Conservation (phyloP, 805 yeast species). For the Lipomyces mesembrius region DNA sequence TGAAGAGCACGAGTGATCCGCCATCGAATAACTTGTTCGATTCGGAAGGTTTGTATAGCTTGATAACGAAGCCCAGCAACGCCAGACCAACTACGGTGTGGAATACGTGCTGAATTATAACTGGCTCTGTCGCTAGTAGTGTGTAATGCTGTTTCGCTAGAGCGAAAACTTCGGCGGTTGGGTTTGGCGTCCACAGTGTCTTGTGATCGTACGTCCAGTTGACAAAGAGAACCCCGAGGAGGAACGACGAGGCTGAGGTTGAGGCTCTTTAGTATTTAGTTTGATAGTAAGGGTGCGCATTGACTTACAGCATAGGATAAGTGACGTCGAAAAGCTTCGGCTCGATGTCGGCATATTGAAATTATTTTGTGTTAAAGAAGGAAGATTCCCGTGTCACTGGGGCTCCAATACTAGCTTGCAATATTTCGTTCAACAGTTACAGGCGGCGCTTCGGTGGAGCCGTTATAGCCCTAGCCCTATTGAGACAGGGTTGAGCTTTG, state of each 20-base stretch:
- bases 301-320: constrained; percentile 32
- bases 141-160: constrained; percentile 74
- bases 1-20: constrained; percentile 74
- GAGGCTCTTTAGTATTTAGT: constrained; percentile 1
- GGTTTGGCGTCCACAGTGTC: constrained; percentile 67
- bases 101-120: constrained; percentile 60
- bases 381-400: neutral
- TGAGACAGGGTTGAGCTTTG: too few relatives aligned
- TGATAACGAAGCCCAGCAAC: constrained; percentile 70
- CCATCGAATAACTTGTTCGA: constrained; percentile 89
- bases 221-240: constrained; percentile 76
- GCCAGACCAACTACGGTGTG: constrained; percentile 69
- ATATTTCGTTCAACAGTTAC: too few relatives aligned
- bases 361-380: neutral
- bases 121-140: constrained; percentile 70
- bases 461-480: too few relatives aligned
- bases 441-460: too few relatives aligned
- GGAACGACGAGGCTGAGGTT: constrained; percentile 63
- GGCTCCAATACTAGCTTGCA: too few relatives aligned
- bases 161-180: constrained; percentile 59
- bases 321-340: constrained; percentile 31
- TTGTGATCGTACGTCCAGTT: constrained; percentile 82
- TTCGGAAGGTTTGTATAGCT: constrained; percentile 84
- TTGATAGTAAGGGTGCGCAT: neutral
- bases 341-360: constrained; percentile 32